phyloP scores from a whole-genome alignment of 176 grass and related monocot genomes.

The Phragmites australis region DNA sequence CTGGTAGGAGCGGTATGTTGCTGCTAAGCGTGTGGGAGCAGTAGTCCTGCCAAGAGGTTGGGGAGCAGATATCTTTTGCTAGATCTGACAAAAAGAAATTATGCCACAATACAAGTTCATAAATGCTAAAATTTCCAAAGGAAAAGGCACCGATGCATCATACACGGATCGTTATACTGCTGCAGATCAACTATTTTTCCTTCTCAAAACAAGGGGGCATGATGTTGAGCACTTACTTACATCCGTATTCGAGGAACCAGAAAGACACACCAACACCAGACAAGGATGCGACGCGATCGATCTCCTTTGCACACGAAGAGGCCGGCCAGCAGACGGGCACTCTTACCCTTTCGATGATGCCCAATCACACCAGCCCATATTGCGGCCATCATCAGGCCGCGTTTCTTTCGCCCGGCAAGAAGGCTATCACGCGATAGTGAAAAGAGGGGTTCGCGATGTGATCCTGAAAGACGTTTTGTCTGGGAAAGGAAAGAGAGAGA shows the following conservation, averaged over 20 bases:
- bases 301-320: neutral
- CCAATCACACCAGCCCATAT: constrained; percentile 45
- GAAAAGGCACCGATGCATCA: no score
- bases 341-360: neutral
- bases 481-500: constrained; percentile 27
- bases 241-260: neutral
- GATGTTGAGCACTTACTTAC: no score
- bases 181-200: no score
- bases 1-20: no score
- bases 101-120: no score
- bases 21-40: no score
- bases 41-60: no score
- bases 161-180: no score
- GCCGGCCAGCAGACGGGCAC: neutral
- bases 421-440: constrained; percentile 35
- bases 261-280: neutral
- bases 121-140: no score
- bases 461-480: constrained; percentile 44
- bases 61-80: no score
- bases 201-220: no score
- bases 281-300: constrained; percentile 7
- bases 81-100: no score
- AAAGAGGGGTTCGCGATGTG: constrained; percentile 22
- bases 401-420: constrained; percentile 31
- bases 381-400: constrained; percentile 33